A percentile compares a stretch with the other conserved stretches of the same genome.
Conservation (phyloP, 2,329 filamentous ascomycete genomes). For the Aphanocladium album region DNA sequence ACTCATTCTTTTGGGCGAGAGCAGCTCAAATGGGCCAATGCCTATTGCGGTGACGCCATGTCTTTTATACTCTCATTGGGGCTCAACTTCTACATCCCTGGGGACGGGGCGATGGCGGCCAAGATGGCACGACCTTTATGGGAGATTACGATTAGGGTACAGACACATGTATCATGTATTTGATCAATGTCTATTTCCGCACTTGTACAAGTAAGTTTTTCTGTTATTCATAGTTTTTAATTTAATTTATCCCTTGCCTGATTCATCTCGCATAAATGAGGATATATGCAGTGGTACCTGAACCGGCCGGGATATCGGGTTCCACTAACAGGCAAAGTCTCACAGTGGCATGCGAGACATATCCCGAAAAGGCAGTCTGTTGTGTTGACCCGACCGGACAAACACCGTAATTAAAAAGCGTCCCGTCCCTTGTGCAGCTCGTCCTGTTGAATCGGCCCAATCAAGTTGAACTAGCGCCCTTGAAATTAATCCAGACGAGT, state of each 20-base stretch:
- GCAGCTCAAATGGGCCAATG: background rate
- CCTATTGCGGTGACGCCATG: background rate
- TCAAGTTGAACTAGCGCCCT: background rate
- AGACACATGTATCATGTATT: too few relatives aligned
- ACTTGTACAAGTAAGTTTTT: too few relatives aligned
- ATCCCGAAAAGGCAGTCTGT: background rate
- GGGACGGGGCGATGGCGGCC: background rate
- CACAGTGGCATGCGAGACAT: background rate
- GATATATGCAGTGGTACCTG: background rate
- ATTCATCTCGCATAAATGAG: background rate
- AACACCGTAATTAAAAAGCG: background rate
- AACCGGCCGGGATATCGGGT: background rate
- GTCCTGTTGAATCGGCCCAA: background rate
- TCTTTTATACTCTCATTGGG: background rate
- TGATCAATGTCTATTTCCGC: too few relatives aligned
- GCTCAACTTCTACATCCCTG: background rate
- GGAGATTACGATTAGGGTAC: too few relatives aligned
- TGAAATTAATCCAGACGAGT: background rate
- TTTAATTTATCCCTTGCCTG: too few relatives aligned
- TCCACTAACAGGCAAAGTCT: background rate
- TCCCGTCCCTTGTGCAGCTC: background rate
- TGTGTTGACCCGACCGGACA: background rate
- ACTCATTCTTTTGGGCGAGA: background rate
- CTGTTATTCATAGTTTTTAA: too few relatives aligned
- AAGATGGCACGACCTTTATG: background rate